Evolutionary conservation across 305 asterid genomes (phyloP).

Genomic region (Fraxinus floribunda): DNA sequence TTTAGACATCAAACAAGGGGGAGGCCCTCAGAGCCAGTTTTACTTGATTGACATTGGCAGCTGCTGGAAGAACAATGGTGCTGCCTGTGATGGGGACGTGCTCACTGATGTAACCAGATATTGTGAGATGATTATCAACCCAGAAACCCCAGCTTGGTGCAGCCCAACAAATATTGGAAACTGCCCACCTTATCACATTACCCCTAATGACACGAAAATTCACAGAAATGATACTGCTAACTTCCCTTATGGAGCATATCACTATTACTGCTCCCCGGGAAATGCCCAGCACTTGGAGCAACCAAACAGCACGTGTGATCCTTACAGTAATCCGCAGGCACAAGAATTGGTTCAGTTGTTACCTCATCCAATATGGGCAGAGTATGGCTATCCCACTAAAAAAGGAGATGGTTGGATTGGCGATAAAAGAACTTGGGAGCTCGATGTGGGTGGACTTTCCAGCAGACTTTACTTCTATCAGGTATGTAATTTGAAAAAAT

Average conservation of each 20-base stretch:
- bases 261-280: too few species aligned
- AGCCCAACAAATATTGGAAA: conserved; percentile 43
- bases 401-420: too few species aligned
- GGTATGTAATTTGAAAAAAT: too few species aligned
- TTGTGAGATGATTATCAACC: conserved; percentile 76
- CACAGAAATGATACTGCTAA: conserved; percentile 49
- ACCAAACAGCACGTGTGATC: too few species aligned
- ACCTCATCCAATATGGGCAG: too few species aligned
- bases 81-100: conserved; percentile 63
- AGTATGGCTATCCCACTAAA: too few species aligned
- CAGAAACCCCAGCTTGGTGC: conserved; percentile 63
- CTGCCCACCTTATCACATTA: conserved; percentile 74
- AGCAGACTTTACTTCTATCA: too few species aligned
- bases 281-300: too few species aligned
- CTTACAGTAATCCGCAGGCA: too few species aligned
- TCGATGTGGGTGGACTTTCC: too few species aligned
- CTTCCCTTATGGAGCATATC: conserved; percentile 50
- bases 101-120: conserved; percentile 63
- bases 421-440: too few species aligned
- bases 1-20: conserved; percentile 47
- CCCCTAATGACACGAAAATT: conserved; percentile 49
- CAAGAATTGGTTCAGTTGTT: too few species aligned
- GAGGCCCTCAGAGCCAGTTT: conserved; percentile 60
- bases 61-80: conserved; percentile 78
- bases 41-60: conserved; percentile 76